Evolutionary conservation across 768 basidiomycete genomes (phyloP), one percentile per base, ranked within the genome.

Genomic region (Leccinum sublutescens): DNA sequence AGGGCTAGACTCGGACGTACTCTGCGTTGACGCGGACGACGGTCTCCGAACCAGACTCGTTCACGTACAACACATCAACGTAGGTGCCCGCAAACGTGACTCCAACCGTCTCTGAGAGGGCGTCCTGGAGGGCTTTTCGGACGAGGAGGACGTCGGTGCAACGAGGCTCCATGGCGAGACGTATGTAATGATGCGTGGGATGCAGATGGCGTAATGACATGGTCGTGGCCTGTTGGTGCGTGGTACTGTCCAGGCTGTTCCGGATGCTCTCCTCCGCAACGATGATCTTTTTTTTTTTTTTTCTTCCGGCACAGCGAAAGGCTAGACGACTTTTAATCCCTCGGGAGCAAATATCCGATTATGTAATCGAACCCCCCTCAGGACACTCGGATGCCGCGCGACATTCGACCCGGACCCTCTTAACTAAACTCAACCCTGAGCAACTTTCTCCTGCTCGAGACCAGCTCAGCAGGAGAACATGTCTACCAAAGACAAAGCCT

Each of bases 51-150:
- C 64, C 71, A 5, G 40, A 48, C 51, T 66, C 72, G 53, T 62
- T 50, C 9, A 85, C 64, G 78, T 82, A 85, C 17, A 90, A 71
- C 10, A 89, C 69, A 64, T 89, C 88, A 33, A 89, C 58, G 59
- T 85, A 81, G 2, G 76, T 78, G 50, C 78, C 75, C 1, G 85
- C 78, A 9, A 74, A 73, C 4, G 82, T 81, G 43, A 79, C 59
- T 3, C 88, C 87, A 62, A 87, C 86, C 9, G 78, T 74, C 64
- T 84, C 81, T 8, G 74, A 55, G 43, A 89, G 73, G 0, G 81
- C 77, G 29, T 85, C 82, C 64, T 86, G 84, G 21, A 89, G 67
- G 2, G 76, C 58, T 68, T 84, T 86, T 19, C 86, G 74, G 27
- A 88, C 64, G 47, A 71, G 71, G 7, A 87, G 73, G 17, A 68